Evolutionary conservation across 495 filamentous ascomycete genomes (phyloP), one percentile per base, ranked within the genome.

Genomic region (Acidiella bohemica): DNA sequence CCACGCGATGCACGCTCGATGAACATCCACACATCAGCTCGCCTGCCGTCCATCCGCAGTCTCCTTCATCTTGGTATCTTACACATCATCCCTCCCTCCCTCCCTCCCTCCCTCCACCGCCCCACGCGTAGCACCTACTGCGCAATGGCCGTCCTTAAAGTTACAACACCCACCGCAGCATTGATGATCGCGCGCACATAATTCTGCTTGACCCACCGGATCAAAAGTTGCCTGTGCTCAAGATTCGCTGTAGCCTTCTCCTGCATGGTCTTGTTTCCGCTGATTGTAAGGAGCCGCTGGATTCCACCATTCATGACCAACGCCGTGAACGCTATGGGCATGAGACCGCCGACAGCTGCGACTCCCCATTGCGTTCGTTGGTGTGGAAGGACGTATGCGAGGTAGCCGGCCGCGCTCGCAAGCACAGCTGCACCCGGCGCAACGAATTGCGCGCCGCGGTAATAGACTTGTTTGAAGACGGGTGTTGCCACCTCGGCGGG

Each of bases 201-300:
- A 32, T 49, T 49, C 23, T 44, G 40, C 34, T 4, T n/a, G 13
- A 39, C 29, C 46, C 46, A 49, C 22, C 12, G 31, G 8, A 16
- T 19, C 32, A 49, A 27, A 34, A 43, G 21, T 25, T 44, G 32
- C 22, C 43, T 28, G n/a, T 23, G 24, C 46, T 49, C 46, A 25
- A 44, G 21, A 39, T 24, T 49, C 25, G 34, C 33, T 7, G 34
- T 42, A 14, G 40, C 46, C 39, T 49, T 49, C 46, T 43, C 41
- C 41, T 44, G 39, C 39, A 27, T 36, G 8, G 16, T 20, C n/a
- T 20, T 32, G 27, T 32, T 33, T 29, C 23, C 19, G 23, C 19
- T 21, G n/a, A 49, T 49, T 20, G 22, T 41, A 3, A 39, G 28
- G 16, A 49, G 17, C 28, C 41, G 14, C 3, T 38, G 13, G 46